A percentile compares a stretch with the other conserved stretches of the same genome.
phyloP scores from a whole-genome alignment of 495 filamentous ascomycete species.

The Lepraria neglecta region DNA sequence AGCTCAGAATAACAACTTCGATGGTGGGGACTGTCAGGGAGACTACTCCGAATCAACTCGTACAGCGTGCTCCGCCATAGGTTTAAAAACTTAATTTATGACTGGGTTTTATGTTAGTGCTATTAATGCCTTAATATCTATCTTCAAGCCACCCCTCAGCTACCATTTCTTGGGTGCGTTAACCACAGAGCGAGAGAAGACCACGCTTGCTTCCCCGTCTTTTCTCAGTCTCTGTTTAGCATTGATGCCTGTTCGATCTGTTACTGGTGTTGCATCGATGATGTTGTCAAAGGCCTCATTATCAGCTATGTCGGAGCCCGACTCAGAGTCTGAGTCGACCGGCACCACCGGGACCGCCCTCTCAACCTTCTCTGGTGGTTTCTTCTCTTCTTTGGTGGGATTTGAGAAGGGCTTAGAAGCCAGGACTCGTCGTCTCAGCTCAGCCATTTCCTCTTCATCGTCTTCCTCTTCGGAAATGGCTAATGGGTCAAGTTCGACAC shows the following conservation, averaged over 20 bases:
- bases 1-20: too few species aligned
- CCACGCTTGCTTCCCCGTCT: constrained; percentile 46
- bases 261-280: constrained; percentile 79
- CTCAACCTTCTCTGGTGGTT: constrained; percentile 51
- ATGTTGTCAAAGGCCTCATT: constrained; percentile 79
- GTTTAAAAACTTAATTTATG: too few species aligned
- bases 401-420: constrained; percentile 81
- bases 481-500: constrained; percentile 54
- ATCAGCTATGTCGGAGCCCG: constrained; percentile 64
- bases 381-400: constrained; percentile 46
- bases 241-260: constrained; percentile 71
- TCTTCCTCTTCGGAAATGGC: constrained; percentile 74
- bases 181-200: constrained; percentile 57
- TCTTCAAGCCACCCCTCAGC: neutral
- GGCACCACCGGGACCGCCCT: constrained; percentile 36
- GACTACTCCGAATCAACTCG: too few species aligned
- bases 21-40: too few species aligned
- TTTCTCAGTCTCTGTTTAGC: constrained; percentile 45
- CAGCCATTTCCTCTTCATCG: constrained; percentile 85
- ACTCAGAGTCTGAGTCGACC: constrained; percentile 62
- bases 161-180: constrained; percentile 57
- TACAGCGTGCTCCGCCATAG: too few species aligned
- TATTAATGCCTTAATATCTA: too few species aligned
- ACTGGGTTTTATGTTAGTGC: too few species aligned
- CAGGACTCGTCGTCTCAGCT: constrained; percentile 75